Percentiles rank a stretch among this genome's conserved stretches.
Evolutionary conservation across 2,329 filamentous ascomycete genomes (phyloP).

Genomic region (Monilinia fructigena): DNA sequence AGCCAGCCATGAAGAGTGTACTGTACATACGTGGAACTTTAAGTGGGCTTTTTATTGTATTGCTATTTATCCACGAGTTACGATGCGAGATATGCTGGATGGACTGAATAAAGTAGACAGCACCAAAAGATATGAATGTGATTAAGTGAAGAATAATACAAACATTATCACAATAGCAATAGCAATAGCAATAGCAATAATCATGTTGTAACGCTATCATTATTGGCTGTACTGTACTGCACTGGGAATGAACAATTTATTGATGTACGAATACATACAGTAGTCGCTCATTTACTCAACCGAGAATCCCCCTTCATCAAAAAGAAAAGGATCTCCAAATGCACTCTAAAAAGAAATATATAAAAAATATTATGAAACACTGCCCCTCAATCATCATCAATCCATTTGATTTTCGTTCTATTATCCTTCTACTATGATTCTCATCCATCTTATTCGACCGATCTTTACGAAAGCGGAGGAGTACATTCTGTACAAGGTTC

Average conservation of each 20-base stretch:
- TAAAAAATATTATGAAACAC: constrained; percentile 11
- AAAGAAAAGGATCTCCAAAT: not conserved
- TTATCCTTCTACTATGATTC: not conserved
- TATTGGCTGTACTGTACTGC: not conserved
- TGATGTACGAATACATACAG: too few species aligned
- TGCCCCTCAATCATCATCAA: constrained; percentile 13
- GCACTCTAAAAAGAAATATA: not conserved
- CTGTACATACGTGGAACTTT: constrained; percentile 1
- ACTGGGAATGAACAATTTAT: too few species aligned
- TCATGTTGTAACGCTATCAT: not conserved
- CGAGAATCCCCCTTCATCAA: constrained; percentile 17
- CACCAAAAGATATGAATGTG: not conserved
- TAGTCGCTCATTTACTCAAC: constrained; percentile 6
- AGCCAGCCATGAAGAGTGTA: not conserved
- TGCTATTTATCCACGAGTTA: not conserved
- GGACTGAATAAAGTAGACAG: not conserved
- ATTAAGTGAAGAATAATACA: not conserved
- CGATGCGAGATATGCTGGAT: not conserved
- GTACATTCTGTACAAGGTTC: constrained; percentile 11
- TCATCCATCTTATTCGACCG: constrained; percentile 7
- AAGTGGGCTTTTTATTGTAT: not conserved
- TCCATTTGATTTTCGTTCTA: not conserved
- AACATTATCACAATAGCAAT: not conserved
- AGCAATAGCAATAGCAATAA: too few species aligned
- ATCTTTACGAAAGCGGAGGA: constrained; percentile 10